phyloP scores from a whole-genome alignment of 2,329 filamentous ascomycete species.

The Apiospora rasikravindrae region DNA sequence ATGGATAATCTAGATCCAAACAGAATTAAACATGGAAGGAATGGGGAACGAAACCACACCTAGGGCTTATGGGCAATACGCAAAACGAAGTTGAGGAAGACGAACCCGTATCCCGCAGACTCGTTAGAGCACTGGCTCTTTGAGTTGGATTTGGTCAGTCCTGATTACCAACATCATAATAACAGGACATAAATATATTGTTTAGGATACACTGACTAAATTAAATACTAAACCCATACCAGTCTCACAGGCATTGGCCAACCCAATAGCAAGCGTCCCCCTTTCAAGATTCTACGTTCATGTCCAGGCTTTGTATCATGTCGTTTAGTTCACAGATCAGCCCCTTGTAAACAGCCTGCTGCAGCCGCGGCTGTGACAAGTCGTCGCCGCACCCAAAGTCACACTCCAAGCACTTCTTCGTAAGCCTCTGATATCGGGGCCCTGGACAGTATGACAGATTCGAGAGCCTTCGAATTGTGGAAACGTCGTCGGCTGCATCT shows the following conservation, averaged over 20 bases:
- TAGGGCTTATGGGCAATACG: background rate
- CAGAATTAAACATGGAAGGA: too few species aligned
- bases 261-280: background rate
- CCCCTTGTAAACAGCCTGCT: slow-evolving; percentile 14
- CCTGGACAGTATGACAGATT: slow-evolving; percentile 12
- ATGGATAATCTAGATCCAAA: too few species aligned
- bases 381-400: slow-evolving; percentile 25
- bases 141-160: slow-evolving; percentile 10
- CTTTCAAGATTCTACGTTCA: background rate
- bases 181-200: too few species aligned
- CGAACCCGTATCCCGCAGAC: background rate
- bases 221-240: too few species aligned
- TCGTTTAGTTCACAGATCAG: background rate
- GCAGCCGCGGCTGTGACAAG: slow-evolving; percentile 14
- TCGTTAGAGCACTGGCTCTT: background rate
- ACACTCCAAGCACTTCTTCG: slow-evolving; percentile 25
- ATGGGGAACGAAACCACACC: too few species aligned
- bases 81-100: background rate
- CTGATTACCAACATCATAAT: too few species aligned
- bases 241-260: too few species aligned
- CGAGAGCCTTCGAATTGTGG: slow-evolving; percentile 18
- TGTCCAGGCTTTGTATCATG: slow-evolving; percentile 3
- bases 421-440: slow-evolving; percentile 22
- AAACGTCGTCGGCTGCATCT: slow-evolving; percentile 19
- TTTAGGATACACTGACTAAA: too few species aligned